Conservation (phyloP, 108 stramenopile species). For the Schizochytrium sp. region DNA sequence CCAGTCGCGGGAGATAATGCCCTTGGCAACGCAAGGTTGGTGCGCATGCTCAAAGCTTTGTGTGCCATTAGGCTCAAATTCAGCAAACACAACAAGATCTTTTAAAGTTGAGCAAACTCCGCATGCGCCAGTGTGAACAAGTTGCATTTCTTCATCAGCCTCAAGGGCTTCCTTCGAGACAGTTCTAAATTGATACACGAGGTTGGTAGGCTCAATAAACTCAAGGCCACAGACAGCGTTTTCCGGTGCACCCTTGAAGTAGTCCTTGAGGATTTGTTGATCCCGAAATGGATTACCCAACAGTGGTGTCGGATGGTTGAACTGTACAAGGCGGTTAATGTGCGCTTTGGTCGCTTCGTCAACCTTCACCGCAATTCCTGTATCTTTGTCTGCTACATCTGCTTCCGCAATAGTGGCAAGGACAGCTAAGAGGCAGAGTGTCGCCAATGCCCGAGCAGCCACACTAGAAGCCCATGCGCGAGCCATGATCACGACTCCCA, state of each 20-base stretch:
- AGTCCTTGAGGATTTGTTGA: background rate
- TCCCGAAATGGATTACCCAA: constrained; percentile 18
- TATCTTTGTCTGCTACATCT: background rate
- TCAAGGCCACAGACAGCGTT: constrained; percentile 3
- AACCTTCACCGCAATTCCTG: background rate
- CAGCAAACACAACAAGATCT: background rate
- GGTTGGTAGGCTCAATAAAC: background rate
- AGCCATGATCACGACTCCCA: no score
- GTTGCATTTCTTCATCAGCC: background rate
- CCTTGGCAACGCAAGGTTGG: constrained; percentile 34
- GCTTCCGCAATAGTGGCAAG: background rate
- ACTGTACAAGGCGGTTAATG: background rate
- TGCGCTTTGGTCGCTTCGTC: constrained; percentile 10
- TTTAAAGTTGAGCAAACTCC: constrained; percentile 44
- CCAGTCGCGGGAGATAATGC: background rate
- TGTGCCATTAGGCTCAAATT: background rate
- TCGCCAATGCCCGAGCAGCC: no score
- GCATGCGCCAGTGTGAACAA: constrained; percentile 11
- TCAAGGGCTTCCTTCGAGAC: background rate
- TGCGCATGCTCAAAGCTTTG: background rate
- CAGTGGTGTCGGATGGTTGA: constrained; percentile 6
- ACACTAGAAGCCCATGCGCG: no score
- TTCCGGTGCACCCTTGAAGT: background rate
- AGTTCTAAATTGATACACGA: constrained; percentile 20
- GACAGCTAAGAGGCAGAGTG: background rate